Percentiles rank a stretch among this genome's conserved stretches.
Evolutionary conservation across 495 filamentous ascomycete genomes (phyloP).

Genomic region (Neurospora sp.): DNA sequence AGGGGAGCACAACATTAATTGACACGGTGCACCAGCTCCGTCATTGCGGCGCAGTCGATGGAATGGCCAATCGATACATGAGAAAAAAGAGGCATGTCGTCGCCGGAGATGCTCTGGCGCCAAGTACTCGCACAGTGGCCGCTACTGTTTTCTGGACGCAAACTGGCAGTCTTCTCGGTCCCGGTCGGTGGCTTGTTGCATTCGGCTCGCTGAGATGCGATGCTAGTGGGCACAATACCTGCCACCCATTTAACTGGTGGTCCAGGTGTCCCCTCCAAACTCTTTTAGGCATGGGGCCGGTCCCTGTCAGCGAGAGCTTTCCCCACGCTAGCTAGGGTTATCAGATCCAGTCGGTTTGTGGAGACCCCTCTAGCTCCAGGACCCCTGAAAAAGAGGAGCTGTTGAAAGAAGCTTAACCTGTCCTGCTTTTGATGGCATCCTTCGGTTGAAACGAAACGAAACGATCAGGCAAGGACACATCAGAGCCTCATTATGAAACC

Average conservation of each 20-base stretch:
- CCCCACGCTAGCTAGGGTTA: background rate
- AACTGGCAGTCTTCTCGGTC: slow-evolving; percentile 7
- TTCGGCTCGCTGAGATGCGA: background rate
- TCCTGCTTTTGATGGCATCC: background rate
- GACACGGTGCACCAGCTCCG: background rate
- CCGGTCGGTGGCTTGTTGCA: slow-evolving; percentile 6
- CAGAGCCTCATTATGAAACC: background rate
- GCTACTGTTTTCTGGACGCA: slow-evolving; percentile 8
- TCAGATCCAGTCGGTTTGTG: background rate
- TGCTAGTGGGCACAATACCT: slow-evolving; percentile 1
- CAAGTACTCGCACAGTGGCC: slow-evolving; percentile 19
- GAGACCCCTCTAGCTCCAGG: background rate
- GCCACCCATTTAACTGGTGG: slow-evolving; percentile 17
- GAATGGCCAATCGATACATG: background rate
- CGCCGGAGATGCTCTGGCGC: slow-evolving; percentile 1
- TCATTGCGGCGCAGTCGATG: background rate
- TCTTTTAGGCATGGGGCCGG: background rate
- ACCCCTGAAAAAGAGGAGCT: background rate
- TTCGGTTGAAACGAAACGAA: background rate
- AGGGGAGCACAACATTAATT: background rate
- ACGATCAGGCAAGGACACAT: background rate
- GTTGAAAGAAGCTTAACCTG: background rate
- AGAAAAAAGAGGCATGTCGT: background rate
- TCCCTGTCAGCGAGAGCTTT: background rate
- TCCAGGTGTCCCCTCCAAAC: slow-evolving; percentile 8